Base-by-base conservation (phyloP, 2,329 filamentous ascomycete genomes). In the Microsporum audouinii region DNA sequence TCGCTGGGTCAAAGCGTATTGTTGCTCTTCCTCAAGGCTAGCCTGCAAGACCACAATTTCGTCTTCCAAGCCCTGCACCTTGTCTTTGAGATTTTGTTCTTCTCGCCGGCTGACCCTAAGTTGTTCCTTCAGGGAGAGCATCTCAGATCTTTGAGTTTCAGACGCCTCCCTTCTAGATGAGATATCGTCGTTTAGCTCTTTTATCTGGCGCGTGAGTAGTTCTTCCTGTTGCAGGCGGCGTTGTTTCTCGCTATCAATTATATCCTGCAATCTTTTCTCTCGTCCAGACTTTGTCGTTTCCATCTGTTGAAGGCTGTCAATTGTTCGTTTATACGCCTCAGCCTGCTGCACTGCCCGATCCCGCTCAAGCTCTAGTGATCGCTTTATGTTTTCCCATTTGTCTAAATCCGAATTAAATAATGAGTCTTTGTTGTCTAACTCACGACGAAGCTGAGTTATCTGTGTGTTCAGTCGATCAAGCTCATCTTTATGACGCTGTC, bases 21-120 rank as follows among this genome's bases (percentile, higher is more conserved):
- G 82, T 49, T 81, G 80, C 70, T 87, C 85, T 63, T 86, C 82
- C 57, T 88, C 85, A 49, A 86, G 72, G 41, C 80, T 82, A 27
- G 80, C 78, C 70, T 90, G 87, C 12, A 91, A 74, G 33, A 89
- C 82, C 59, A 89, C 85, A n/a, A 90, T 79, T 70, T 91, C 88
- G 65, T 91, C 88, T 69, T 91, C 87, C 23, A 91, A 72, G 5
- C 80, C 80, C 61, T 87, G 82, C 1, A 85, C 77, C 70, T 85
- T 89, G 65, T 88, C 85, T 57, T 78, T 77, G 63, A 88, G 78
- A 0, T 79, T 71, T 65, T 84, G 81, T 68, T 84, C 80, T 65
- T 86, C 84, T 27, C 86, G 79, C 65, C 85, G 83, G 31, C 82
- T 82, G 57, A 86, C 78, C n/a, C 87, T 83, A 6, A 91, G 78